Percentiles rank a stretch among this genome's conserved stretches.
phyloP scores from a whole-genome alignment of 371 early-diverging fungal genomes.

The Circinella minor region DNA sequence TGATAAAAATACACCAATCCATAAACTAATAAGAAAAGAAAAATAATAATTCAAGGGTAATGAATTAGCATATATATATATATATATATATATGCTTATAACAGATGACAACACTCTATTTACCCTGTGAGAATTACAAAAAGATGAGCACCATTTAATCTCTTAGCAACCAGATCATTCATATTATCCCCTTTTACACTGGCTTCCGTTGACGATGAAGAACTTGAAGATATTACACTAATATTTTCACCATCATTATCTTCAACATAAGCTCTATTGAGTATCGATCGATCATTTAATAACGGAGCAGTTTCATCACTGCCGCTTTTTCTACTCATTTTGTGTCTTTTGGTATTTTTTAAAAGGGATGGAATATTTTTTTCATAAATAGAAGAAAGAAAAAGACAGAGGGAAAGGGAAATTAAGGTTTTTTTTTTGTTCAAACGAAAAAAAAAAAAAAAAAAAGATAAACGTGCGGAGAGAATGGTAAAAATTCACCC shows the following conservation, averaged over 20 bases:
- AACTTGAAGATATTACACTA: slow-evolving; percentile 23
- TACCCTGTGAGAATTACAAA: slow-evolving; percentile 45
- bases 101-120: neutral
- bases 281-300: slow-evolving; percentile 7
- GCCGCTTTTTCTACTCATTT: neutral
- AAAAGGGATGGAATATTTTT: neutral
- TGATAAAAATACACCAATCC: slow-evolving; percentile 63
- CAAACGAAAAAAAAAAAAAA: neutral
- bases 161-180: slow-evolving; percentile 32
- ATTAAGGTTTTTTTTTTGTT: neutral
- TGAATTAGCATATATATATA: too few species aligned
- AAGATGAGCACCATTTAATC: slow-evolving; percentile 39
- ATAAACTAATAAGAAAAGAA: slow-evolving; percentile 29
- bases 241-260: slow-evolving; percentile 24
- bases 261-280: slow-evolving; percentile 14
- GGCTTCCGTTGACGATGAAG: slow-evolving; percentile 17
- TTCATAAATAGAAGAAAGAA: neutral
- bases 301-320: slow-evolving; percentile 35
- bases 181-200: neutral
- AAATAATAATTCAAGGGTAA: neutral
- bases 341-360: neutral
- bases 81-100: too few species aligned
- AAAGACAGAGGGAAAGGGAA: slow-evolving; percentile 5
- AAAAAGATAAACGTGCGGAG: slow-evolving; percentile 5
- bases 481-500: neutral